Base-by-base conservation (phyloP, 208 protist genomes). In the Novymonas esmeraldas region DNA sequence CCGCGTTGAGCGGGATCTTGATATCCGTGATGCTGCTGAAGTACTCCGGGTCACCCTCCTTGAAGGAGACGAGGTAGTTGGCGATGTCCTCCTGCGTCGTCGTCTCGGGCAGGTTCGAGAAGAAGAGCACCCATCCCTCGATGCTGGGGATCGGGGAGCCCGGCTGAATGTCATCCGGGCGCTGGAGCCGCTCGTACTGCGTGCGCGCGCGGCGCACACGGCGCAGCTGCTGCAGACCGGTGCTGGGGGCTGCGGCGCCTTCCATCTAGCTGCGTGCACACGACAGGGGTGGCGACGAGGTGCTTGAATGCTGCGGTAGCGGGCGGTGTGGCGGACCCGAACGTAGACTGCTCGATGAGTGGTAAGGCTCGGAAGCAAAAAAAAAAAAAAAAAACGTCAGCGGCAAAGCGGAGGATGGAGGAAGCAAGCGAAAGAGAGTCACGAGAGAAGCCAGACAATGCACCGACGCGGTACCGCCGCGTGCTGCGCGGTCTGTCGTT, bases 121-220 rank as follows among this genome's bases (percentile, higher is more conserved):
- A 68, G 55, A 93, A 84, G 5, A 95, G 65, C 33, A 89, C 80
- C 90, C 90, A 95, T 9, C 87, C 87, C 73, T 95, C 90, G 48
- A 95, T 89, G 71, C 89, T 95, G 3, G 89, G 86, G 22, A 88
- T 86, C 39, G 87, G 72, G 29, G 78, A 68, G 31, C 86, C 90
- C 0, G 87, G 80, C 33, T 56, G 45, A 10, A 93, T 79, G 50
- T 81, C 70, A 14, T 73, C 64, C 9, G 90, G 90, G 18, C 81
- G 85, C 49, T 88, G 85, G 41, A 95, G 83, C 0, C 76, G 73
- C 64, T 95, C 90, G 73, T 92, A 95, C 63, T 87, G 79, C 20
- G 76, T 74, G 51, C 82, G 83, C 4, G 82, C 59, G 7, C 87
- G 84, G 20, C 86, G 86, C 26, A 93, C 81, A 31, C 90, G 90